Evolutionary conservation across 1,284 basidiomycete genomes (phyloP).

Genomic region (Boletellus deceptivus): DNA sequence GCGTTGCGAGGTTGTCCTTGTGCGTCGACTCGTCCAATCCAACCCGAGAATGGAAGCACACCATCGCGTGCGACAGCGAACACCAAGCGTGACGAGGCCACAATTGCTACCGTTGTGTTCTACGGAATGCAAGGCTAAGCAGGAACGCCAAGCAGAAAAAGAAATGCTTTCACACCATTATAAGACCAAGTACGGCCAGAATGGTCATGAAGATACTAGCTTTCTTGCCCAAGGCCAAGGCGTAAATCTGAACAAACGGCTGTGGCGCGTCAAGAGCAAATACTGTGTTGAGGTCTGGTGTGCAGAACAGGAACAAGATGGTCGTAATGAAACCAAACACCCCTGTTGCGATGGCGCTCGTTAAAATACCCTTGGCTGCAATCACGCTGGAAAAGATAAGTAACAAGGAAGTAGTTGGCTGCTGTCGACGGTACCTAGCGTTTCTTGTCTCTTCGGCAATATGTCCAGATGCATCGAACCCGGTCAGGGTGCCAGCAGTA

Average conservation of each 20-base stretch:
- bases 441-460: conserved; percentile 89
- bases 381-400: conserved; percentile 49
- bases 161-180: conserved; percentile 52
- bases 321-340: conserved; percentile 70
- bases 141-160: neutral
- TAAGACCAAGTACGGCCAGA: conserved; percentile 74
- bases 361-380: conserved; percentile 77
- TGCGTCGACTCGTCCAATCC: conserved; percentile 72
- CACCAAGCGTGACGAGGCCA: conserved; percentile 80
- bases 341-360: conserved; percentile 71
- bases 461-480: conserved; percentile 86
- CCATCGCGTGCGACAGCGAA: conserved; percentile 88
- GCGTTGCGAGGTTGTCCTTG: conserved; percentile 77
- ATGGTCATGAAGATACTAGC: conserved; percentile 81
- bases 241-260: conserved; percentile 84
- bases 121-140: conserved; percentile 28
- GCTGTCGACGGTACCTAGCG: conserved; percentile 51
- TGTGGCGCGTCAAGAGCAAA: conserved; percentile 78
- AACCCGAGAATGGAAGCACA: conserved; percentile 74
- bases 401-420: neutral
- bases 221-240: conserved; percentile 73
- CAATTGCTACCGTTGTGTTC: conserved; percentile 82
- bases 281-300: conserved; percentile 69
- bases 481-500: conserved; percentile 79
- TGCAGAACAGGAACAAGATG: conserved; percentile 85